These are phyloP conservation scores for Botrytis squamosa DNA, from an alignment of 2,329 filamentous ascomycete genomes.

Conservation along the genomic window DNA sequence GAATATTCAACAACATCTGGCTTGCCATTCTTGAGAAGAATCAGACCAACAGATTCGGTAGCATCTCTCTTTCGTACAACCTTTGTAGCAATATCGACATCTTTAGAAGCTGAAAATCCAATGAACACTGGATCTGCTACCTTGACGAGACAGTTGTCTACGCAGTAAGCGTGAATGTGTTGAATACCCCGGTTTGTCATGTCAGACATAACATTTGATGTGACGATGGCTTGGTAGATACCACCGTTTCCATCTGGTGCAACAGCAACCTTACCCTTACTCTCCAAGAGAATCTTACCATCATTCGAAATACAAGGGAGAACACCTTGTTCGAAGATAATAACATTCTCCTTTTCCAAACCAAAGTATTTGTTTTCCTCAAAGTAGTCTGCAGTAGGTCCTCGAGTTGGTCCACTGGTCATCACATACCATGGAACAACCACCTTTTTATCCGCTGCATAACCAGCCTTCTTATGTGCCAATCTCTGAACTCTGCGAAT, in stretches of 20 bases:
- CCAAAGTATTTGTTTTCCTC: conserved; percentile 88
- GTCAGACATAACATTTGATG: conserved; percentile 76
- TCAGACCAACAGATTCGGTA: conserved; percentile 92
- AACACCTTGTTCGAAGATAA: conserved; percentile 95
- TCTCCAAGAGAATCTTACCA: conserved; percentile 92
- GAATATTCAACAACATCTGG: conserved; percentile 98
- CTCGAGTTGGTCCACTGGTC: conserved; percentile 92
- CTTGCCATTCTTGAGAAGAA: conserved; percentile 91
- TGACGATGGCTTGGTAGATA: conserved; percentile 87
- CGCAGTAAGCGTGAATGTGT: conserved; percentile 97
- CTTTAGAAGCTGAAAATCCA: conserved; percentile 82
- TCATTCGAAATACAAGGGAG: conserved; percentile 96
- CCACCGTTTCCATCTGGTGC: conserved; percentile 97
- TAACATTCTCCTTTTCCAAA: conserved; percentile 77
- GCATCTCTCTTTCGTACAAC: conserved; percentile 98
- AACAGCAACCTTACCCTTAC: conserved; percentile 85
- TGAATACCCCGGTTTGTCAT: conserved; percentile 86
- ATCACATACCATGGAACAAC: conserved; percentile 98
- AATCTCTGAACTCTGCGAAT: conserved; percentile 83
- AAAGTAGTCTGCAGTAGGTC: conserved; percentile 92
- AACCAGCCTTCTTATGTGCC: conserved; percentile 67
- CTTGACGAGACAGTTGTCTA: conserved; percentile 98
- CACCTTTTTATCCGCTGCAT: conserved; percentile 53
- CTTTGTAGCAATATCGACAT: conserved; percentile 96
- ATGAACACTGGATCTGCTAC: conserved; percentile 97